Conservation (phyloP, 169 alveolate genomes). For the Cryptosporidium sp. region DNA sequence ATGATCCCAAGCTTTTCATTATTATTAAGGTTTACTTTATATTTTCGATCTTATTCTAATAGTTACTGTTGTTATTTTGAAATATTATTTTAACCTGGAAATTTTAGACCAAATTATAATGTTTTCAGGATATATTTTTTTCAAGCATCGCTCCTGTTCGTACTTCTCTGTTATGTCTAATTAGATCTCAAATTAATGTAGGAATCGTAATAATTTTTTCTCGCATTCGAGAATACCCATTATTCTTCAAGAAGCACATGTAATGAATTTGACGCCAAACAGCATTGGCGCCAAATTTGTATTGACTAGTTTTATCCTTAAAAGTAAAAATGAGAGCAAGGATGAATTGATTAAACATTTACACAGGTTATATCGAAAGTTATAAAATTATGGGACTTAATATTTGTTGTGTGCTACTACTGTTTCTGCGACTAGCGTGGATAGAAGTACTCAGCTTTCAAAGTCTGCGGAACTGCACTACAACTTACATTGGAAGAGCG, state of each 20-base stretch:
- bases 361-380: too few species aligned
- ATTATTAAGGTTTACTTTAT: background rate
- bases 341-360: too few species aligned
- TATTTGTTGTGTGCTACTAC: too few species aligned
- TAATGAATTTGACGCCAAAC: background rate
- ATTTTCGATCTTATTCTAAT: background rate
- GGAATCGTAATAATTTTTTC: background rate
- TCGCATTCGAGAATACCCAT: conserved; percentile 8
- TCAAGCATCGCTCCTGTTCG: conserved; percentile 26
- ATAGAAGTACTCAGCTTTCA: too few species aligned
- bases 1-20: conserved; percentile 29
- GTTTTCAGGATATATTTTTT: conserved; percentile 35
- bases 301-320: too few species aligned
- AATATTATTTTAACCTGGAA: conserved; percentile 1
- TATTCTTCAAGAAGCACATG: background rate
- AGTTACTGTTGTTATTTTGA: conserved; percentile 30
- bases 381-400: too few species aligned
- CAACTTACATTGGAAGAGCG: background rate
- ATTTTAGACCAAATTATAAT: conserved; percentile 10
- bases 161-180: background rate
- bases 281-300: background rate
- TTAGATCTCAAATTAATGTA: conserved; percentile 26
- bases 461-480: too few species aligned
- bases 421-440: too few species aligned
- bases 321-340: too few species aligned